Base-by-base conservation (phyloP, 176 grass and related monocot genomes). In the Cymbopogon citratus region DNA sequence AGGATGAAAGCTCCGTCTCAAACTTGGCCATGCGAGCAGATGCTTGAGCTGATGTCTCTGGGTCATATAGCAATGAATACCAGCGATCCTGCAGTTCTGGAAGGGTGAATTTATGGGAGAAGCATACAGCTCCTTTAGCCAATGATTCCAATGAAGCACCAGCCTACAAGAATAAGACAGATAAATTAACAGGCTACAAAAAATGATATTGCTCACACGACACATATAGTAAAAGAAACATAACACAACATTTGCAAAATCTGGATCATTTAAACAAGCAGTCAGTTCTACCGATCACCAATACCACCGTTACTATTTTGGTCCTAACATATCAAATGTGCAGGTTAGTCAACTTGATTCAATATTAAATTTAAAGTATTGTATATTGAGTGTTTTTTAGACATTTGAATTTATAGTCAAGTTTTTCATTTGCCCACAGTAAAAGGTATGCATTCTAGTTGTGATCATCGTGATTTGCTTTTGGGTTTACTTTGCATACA, bases 41-140 rank as follows among this genome's bases (percentile, higher is more conserved):
- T 76, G 84, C 84, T 65, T 80, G 80, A 76, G 31, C 24, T 76
- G 84, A 80, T 43, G 16, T 84, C 26, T 65, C 84, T 4, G 75
- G 5, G 35, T 87, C 75, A 76, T 87, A 90, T 10, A 90, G 70
- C 34, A 90, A 68, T 11, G 84, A 87, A 80, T 41, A 70, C 89
- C 89, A 90, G 62, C 56, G 89, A 69, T 90, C 84, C 41, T 84
- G 89, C 70, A 90, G 61, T 76, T 90, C 89, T 76, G 59, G 61
- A 87, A 90, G 75, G 69, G 84, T 90, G 81, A 87, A 90, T 68
- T 82, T 83, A 29, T 31, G 64, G 62, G 84, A 90, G 79, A 90
- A 90, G 38, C 24, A 75, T 29, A 90, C 75, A 75, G 70, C 88
- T 63, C 88, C 88, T 90, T 90, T 90, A 54, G 84, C 84, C 69